phyloP scores from a whole-genome alignment of 345 rosid species.

The Eucalyptus guilfoylei region DNA sequence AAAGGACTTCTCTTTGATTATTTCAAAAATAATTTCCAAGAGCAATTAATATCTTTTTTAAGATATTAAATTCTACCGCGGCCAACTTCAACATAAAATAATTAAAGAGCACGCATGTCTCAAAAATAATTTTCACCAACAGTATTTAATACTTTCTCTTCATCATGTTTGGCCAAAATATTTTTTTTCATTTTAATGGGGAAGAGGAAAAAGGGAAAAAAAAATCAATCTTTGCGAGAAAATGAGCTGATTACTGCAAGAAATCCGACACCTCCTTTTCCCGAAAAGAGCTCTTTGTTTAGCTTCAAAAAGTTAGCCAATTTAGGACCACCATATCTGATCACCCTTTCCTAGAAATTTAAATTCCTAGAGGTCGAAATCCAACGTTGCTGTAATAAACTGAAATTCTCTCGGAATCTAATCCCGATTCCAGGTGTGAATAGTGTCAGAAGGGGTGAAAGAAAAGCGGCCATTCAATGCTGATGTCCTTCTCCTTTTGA shows the following conservation, averaged over 20 bases:
- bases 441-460: neutral
- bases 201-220: neutral
- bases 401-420: neutral
- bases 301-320: neutral
- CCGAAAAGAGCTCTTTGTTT: neutral
- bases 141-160: neutral
- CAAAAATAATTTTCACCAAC: neutral
- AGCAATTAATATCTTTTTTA: neutral
- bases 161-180: neutral
- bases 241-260: neutral
- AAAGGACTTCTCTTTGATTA: neutral
- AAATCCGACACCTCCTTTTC: neutral
- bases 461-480: neutral
- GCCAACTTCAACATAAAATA: neutral
- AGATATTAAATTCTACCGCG: neutral
- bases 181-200: neutral
- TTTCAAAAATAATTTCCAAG: neutral
- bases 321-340: neutral
- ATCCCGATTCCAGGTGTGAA: neutral
- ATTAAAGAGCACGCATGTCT: neutral
- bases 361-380: neutral
- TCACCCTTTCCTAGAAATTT: neutral
- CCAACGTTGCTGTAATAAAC: neutral
- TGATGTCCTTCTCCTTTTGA: neutral
- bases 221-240: neutral